phyloP scores from a whole-genome alignment of 2,329 filamentous ascomycete genomes.

The Pseudogymnoascus sp. region DNA sequence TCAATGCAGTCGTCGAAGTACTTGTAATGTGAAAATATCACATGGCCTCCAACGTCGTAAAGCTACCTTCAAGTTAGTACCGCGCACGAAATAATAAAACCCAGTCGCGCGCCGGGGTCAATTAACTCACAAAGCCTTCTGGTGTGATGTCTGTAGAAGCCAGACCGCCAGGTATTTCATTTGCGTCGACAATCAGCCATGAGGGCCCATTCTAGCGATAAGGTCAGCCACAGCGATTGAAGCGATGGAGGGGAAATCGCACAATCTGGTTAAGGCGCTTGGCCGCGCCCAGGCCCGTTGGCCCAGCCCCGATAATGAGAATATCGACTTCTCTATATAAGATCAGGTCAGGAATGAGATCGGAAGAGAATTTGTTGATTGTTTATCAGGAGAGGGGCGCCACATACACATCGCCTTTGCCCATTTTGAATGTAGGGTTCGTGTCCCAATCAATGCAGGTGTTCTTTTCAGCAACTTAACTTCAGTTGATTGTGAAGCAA shows the following conservation, averaged over 20 bases:
- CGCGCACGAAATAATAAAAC: constrained; percentile 15
- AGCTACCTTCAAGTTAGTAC: constrained; percentile 49
- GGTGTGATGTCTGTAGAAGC: constrained; percentile 91
- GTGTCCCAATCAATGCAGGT: neutral
- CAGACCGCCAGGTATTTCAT: constrained; percentile 87
- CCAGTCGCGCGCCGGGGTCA: constrained; percentile 2
- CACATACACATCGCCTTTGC: constrained; percentile 10
- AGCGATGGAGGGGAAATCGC: constrained; percentile 12
- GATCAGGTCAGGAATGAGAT: neutral
- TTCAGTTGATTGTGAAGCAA: neutral
- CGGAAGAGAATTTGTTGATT: neutral
- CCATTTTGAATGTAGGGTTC: neutral
- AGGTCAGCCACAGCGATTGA: constrained; percentile 16
- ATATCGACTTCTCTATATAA: constrained; percentile 72
- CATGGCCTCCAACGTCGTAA: constrained; percentile 96
- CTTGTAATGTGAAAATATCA: constrained; percentile 99
- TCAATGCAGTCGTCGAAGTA: constrained; percentile 99
- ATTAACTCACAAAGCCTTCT: constrained; percentile 83
- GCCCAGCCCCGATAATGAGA: constrained; percentile 94
- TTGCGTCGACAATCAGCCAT: constrained; percentile 92
- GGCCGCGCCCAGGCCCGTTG: constrained; percentile 93
- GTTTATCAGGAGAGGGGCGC: neutral
- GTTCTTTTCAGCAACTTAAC: neutral
- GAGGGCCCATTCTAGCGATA: constrained; percentile 68
- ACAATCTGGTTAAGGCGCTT: constrained; percentile 97